phyloP scores from a whole-genome alignment of 805 yeast species.

The Schizosaccharomyces japonicus region DNA sequence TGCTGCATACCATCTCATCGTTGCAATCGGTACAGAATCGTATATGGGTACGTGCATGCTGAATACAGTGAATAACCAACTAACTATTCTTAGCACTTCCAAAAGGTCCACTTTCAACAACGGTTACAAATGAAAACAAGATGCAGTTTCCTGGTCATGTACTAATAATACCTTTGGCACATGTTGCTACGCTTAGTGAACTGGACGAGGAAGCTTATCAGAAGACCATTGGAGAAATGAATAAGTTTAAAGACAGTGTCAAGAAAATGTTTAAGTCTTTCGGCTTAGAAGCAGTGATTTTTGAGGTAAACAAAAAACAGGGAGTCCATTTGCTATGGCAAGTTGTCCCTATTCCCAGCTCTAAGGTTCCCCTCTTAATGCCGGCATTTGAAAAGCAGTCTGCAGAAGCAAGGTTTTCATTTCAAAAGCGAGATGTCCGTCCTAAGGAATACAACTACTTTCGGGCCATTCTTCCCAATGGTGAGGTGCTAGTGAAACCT shows the following conservation, averaged over 20 bases:
- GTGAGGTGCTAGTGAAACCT: constrained; percentile 7
- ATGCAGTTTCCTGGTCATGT: constrained; percentile 58
- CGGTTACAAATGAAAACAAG: constrained; percentile 19
- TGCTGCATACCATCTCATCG: constrained; percentile 54
- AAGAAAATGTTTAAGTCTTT: constrained; percentile 22
- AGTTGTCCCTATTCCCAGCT: constrained; percentile 40
- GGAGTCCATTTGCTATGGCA: constrained; percentile 62
- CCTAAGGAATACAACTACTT: constrained; percentile 17
- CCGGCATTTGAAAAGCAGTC: constrained; percentile 14
- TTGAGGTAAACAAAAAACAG: constrained; percentile 39
- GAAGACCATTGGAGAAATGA: constrained; percentile 21
- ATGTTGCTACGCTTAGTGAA: constrained; percentile 25
- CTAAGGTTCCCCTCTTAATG: constrained; percentile 22
- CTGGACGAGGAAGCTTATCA: constrained; percentile 13
- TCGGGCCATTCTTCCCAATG: constrained; percentile 11
- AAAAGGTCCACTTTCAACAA: constrained; percentile 54
- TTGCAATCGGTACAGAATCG: constrained; percentile 41
- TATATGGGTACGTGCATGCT: constrained; percentile 18
- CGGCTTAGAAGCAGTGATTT: constrained; percentile 32
- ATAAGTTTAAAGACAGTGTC: constrained; percentile 7
- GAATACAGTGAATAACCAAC: neutral
- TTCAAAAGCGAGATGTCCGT: constrained; percentile 9
- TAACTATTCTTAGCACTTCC: constrained; percentile 36
- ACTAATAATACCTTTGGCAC: constrained; percentile 56
- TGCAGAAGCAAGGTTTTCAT: constrained; percentile 11